phyloP scores from a whole-genome alignment of 805 yeast genomes.

The Metschnikowia lachancei region DNA sequence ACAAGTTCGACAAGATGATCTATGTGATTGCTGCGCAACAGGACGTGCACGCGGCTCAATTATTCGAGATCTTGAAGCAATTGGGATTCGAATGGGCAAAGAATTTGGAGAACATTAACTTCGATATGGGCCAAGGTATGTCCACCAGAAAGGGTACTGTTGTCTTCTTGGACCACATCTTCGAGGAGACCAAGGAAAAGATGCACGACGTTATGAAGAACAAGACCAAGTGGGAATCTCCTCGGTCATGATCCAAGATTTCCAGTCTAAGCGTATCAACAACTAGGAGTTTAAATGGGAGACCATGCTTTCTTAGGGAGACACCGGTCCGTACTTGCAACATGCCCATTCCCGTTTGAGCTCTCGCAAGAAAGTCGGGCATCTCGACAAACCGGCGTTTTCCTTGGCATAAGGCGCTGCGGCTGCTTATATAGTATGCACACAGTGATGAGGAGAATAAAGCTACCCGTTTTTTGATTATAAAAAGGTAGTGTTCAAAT shows the following conservation, averaged over 20 bases:
- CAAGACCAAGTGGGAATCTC: slow-evolving; percentile 94
- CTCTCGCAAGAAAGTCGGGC: slow-evolving; percentile 84
- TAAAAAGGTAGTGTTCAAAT: too few species aligned
- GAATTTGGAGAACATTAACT: slow-evolving; percentile 77
- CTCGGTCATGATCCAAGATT: slow-evolving; percentile 98
- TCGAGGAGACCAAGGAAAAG: slow-evolving; percentile 87
- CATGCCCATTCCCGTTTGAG: slow-evolving; percentile 97
- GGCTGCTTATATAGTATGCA: too few species aligned
- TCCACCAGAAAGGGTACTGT: slow-evolving; percentile 98
- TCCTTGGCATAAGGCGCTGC: too few species aligned
- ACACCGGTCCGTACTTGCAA: slow-evolving; percentile 97
- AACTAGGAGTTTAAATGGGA: slow-evolving; percentile 97
- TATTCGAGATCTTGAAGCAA: slow-evolving; percentile 88
- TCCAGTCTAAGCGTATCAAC: slow-evolving; percentile 95
- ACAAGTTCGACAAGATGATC: slow-evolving; percentile 90
- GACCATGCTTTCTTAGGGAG: slow-evolving; percentile 97
- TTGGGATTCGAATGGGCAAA: slow-evolving; percentile 88
- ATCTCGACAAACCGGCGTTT: too few species aligned
- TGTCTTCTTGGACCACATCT: slow-evolving; percentile 90
- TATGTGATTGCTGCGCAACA: slow-evolving; percentile 96
- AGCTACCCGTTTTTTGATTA: too few species aligned
- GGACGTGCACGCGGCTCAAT: slow-evolving; percentile 90
- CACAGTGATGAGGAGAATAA: too few species aligned
- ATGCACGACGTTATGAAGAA: slow-evolving; percentile 97
- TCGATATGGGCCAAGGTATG: slow-evolving; percentile 99